phyloP scores from a whole-genome alignment of 1,139 yeast species.

The Magnusiomyces suaveolens region DNA sequence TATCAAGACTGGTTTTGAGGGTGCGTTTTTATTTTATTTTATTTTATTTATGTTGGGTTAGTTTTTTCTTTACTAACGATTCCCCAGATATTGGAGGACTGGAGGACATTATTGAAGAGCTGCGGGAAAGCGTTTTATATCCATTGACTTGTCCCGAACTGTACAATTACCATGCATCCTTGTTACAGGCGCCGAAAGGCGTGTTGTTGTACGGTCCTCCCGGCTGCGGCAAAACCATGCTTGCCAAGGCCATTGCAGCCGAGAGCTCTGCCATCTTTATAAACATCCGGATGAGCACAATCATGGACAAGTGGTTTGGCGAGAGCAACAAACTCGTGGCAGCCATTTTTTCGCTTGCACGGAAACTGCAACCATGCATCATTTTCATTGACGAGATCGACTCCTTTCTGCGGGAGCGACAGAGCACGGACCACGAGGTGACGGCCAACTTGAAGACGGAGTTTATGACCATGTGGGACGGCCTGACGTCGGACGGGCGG shows the following conservation, averaged over 20 bases:
- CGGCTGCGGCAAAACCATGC: conserved; percentile 96
- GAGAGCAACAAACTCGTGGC: conserved; percentile 91
- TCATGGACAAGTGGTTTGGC: conserved; percentile 98
- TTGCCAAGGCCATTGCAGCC: conserved; percentile 88
- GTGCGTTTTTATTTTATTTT: conserved; percentile 24
- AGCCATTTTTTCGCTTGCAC: conserved; percentile 84
- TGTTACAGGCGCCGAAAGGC: conserved; percentile 88
- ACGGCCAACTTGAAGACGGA: conserved; percentile 93
- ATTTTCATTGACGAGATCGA: conserved; percentile 95
- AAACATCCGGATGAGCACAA: conserved; percentile 84
- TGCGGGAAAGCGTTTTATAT: conserved; percentile 76
- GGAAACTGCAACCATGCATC: conserved; percentile 87
- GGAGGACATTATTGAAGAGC: conserved; percentile 68
- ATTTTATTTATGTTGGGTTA: no score
- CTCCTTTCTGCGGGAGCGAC: conserved; percentile 81
- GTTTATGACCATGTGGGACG: conserved; percentile 98
- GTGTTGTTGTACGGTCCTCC: conserved; percentile 93
- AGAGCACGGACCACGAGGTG: conserved; percentile 85
- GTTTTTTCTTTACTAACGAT: not conserved
- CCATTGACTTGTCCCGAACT: conserved; percentile 73
- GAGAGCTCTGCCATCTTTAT: conserved; percentile 90
- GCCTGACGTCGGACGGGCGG: conserved; percentile 65
- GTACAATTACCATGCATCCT: conserved; percentile 50
- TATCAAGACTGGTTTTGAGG: conserved; percentile 59
- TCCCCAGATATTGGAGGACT: conserved; percentile 75